A percentile compares a stretch with the other conserved stretches of the same genome.
These are phyloP conservation scores for Endocalyx cinctus DNA, from an alignment of 2,329 filamentous ascomycete genomes.

Conservation along the genomic window DNA sequence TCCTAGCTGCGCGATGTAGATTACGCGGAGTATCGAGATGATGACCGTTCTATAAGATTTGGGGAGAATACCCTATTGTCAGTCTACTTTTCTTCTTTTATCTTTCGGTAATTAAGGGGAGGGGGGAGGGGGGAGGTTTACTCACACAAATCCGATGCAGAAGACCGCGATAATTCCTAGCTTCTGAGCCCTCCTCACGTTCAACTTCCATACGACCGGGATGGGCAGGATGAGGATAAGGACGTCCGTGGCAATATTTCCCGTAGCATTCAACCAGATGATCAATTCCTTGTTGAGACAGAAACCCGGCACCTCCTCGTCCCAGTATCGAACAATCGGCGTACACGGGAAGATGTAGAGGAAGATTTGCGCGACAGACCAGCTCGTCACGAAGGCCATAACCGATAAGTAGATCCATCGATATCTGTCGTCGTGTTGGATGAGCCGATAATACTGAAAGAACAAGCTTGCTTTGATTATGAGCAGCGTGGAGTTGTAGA, in stretches of 20 bases:
- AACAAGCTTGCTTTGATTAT: constrained; percentile 18
- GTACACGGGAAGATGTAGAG: constrained; percentile 14
- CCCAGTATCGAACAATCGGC: constrained; percentile 13
- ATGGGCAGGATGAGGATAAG: constrained; percentile 17
- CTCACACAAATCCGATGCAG: constrained; percentile 17
- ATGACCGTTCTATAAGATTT: constrained; percentile 16
- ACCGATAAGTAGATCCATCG: constrained; percentile 10
- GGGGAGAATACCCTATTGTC: too few relatives aligned
- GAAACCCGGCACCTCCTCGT: not conserved
- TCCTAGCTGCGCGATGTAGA: constrained; percentile 11
- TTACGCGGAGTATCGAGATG: constrained; percentile 16
- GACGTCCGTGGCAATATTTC: constrained; percentile 18
- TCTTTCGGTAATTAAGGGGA: not conserved
- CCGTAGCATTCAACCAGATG: constrained; percentile 15
- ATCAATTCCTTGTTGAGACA: constrained; percentile 11
- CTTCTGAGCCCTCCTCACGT: constrained; percentile 14
- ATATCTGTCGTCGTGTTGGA: constrained; percentile 15
- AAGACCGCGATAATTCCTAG: constrained; percentile 17
- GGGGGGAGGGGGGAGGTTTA: not conserved
- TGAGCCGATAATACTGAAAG: constrained; percentile 19
- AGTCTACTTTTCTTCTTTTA: too few relatives aligned
- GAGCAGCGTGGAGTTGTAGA: constrained; percentile 14
- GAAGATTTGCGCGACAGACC: constrained; percentile 15
- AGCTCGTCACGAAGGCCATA: constrained; percentile 12
- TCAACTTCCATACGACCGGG: constrained; percentile 16